These are phyloP conservation scores for Colletotrichum spaethianum DNA, from an alignment of 2,329 filamentous ascomycete genomes.

Conservation along the genomic window DNA sequence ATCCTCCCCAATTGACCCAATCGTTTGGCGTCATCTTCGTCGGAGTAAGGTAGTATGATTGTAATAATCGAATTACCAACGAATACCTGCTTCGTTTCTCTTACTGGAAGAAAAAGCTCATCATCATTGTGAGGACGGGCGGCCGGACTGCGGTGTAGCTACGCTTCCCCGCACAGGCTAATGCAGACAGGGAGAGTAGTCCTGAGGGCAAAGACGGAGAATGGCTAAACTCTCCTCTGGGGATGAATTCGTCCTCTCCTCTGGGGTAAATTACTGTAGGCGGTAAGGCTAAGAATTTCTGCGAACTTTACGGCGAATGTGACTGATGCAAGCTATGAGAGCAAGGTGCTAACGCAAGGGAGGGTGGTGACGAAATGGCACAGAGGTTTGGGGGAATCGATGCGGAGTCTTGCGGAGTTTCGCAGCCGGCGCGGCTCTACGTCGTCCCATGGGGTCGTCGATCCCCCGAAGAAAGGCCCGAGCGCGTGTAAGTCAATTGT, in stretches of 20 bases:
- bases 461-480: slow-evolving; percentile 20
- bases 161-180: slow-evolving; percentile 32
- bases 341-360: not conserved
- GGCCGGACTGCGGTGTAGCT: slow-evolving; percentile 27
- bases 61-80: not conserved
- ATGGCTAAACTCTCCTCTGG: not conserved
- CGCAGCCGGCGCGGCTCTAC: slow-evolving; percentile 15
- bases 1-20: slow-evolving; percentile 5
- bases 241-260: not conserved
- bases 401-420: slow-evolving; percentile 39
- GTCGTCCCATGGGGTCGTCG: slow-evolving; percentile 15
- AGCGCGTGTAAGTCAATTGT: slow-evolving; percentile 12
- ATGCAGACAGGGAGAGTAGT: not conserved
- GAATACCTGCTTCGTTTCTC: not conserved
- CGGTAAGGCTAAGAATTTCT: not conserved
- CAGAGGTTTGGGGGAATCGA: slow-evolving; percentile 15
- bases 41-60: not conserved
- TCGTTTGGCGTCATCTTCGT: slow-evolving; percentile 8
- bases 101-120: slow-evolving; percentile 8
- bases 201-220: not conserved
- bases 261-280: not conserved
- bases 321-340: not conserved
- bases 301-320: slow-evolving; percentile 16
- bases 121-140: not conserved
- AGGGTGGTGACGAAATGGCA: slow-evolving; percentile 26